Evolutionary conservation across 257 asterid species (phyloP).

Genomic region (Haberlea rhodopensis): DNA sequence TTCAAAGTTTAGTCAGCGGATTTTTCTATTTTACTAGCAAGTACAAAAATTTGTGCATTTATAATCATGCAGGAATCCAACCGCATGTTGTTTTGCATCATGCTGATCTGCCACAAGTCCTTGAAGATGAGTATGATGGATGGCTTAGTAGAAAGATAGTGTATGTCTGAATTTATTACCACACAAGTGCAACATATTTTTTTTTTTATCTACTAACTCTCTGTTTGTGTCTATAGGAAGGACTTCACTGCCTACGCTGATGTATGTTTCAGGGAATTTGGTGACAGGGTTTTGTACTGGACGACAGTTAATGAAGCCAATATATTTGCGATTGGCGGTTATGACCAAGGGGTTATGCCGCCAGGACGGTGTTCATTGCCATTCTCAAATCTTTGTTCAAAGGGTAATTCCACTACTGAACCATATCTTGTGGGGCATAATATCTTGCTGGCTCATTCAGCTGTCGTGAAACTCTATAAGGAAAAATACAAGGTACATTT

Average conservation of each 20-base stretch:
- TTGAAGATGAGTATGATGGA: slow-evolving; percentile 54
- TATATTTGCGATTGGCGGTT: slow-evolving; percentile 38
- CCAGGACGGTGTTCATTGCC: slow-evolving; percentile 42
- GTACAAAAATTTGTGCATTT: neutral
- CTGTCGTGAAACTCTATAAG: slow-evolving; percentile 37
- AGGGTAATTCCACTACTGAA: slow-evolving; percentile 44
- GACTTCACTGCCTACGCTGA: slow-evolving; percentile 47
- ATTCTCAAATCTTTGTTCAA: slow-evolving; percentile 1
- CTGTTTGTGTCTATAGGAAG: slow-evolving; percentile 31
- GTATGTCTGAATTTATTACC: slow-evolving; percentile 25
- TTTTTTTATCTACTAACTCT: neutral
- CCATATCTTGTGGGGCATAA: slow-evolving; percentile 45
- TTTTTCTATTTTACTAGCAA: neutral
- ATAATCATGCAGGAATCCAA: slow-evolving; percentile 45
- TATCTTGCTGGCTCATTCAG: slow-evolving; percentile 50
- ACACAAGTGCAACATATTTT: neutral
- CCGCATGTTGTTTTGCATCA: slow-evolving; percentile 53
- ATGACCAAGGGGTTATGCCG: slow-evolving; percentile 26
- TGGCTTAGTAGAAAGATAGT: slow-evolving; percentile 52
- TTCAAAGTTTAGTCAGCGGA: neutral
- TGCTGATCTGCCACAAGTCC: slow-evolving; percentile 55
- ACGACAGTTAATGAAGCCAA: slow-evolving; percentile 56
- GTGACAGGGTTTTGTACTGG: slow-evolving; percentile 52
- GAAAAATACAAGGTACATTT: slow-evolving; percentile 38
- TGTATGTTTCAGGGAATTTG: slow-evolving; percentile 56